These are phyloP conservation scores for Neckera pumila DNA, from an alignment of 225 moss, liverwort and hornwort species.

Conservation along the genomic window DNA sequence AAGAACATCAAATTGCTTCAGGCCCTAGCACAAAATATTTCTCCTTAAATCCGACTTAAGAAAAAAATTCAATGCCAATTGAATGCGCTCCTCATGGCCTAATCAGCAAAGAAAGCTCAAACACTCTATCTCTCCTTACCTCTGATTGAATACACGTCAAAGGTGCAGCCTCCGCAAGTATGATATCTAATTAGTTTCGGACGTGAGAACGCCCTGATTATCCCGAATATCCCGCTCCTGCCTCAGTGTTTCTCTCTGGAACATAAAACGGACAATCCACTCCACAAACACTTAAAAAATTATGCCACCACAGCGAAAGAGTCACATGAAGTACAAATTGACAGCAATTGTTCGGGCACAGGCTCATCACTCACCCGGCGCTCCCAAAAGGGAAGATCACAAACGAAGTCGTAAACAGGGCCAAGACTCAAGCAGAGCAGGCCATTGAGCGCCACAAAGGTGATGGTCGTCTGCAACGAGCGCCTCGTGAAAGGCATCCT, in stretches of 20 bases:
- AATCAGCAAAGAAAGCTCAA: not conserved
- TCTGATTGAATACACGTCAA: not conserved
- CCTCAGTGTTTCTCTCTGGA: slow-evolving; percentile 66
- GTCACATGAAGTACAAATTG: not conserved
- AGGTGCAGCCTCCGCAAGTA: not conserved
- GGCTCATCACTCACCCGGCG: slow-evolving; percentile 44
- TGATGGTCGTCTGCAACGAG: slow-evolving; percentile 53
- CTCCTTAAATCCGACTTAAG: not conserved
- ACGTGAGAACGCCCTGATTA: not conserved
- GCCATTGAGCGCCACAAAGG: slow-evolving; percentile 66
- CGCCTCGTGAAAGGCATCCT: slow-evolving; percentile 56
- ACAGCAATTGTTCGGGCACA: not conserved
- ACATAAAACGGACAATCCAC: not conserved
- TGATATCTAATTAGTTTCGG: not conserved
- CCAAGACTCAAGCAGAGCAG: slow-evolving; percentile 62
- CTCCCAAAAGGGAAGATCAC: slow-evolving; percentile 89
- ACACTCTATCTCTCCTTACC: not conserved
- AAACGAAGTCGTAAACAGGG: slow-evolving; percentile 88
- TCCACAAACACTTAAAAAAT: not conserved
- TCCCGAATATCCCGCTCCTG: slow-evolving; percentile 33
- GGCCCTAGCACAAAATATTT: not conserved
- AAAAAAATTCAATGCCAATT: not conserved
- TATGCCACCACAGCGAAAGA: not conserved
- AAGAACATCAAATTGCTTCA: not conserved
- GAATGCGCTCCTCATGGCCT: not conserved